These are phyloP conservation scores for Penicillium manginii DNA, from an alignment of 495 filamentous ascomycete genomes.

Conservation along the genomic window DNA sequence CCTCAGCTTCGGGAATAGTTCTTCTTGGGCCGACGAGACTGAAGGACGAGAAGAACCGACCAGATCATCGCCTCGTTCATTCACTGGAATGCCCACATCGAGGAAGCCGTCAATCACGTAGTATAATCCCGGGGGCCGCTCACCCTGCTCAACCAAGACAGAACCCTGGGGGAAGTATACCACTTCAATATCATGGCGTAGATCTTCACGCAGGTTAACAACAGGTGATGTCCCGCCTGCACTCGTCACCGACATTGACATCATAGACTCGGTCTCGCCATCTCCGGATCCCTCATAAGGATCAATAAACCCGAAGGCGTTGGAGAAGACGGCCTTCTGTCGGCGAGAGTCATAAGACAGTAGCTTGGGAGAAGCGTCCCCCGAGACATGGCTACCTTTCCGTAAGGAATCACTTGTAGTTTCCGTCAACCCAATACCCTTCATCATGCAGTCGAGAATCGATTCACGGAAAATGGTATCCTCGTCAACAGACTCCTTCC, in stretches of 20 bases:
- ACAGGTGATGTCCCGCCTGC: slow-evolving; percentile 58
- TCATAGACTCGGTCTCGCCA: slow-evolving; percentile 84
- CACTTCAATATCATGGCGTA: slow-evolving; percentile 93
- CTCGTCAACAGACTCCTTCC: slow-evolving; percentile 79
- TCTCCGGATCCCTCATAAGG: slow-evolving; percentile 81
- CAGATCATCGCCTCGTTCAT: slow-evolving; percentile 53
- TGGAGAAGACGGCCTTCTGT: slow-evolving; percentile 80
- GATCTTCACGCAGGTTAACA: slow-evolving; percentile 65
- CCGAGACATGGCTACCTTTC: slow-evolving; percentile 66
- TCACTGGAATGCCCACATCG: slow-evolving; percentile 78
- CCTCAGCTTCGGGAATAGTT: slow-evolving; percentile 51
- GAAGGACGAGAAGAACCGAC: slow-evolving; percentile 39
- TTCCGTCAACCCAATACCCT: slow-evolving; percentile 79
- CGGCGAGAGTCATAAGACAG: slow-evolving; percentile 83
- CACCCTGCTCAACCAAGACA: slow-evolving; percentile 95
- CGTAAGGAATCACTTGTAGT: slow-evolving; percentile 63
- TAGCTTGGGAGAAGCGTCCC: slow-evolving; percentile 81
- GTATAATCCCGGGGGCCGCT: slow-evolving; percentile 93
- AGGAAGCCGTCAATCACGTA: slow-evolving; percentile 98
- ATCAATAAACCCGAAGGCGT: slow-evolving; percentile 95
- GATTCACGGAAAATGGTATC: slow-evolving; percentile 86
- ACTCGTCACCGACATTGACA: slow-evolving; percentile 65
- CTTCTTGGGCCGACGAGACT: slow-evolving; percentile 39
- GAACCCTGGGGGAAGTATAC: slow-evolving; percentile 95
- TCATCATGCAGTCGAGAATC: slow-evolving; percentile 93